phyloP scores from a whole-genome alignment of 352 stramenopile species.

The Pythium diclinum region DNA sequence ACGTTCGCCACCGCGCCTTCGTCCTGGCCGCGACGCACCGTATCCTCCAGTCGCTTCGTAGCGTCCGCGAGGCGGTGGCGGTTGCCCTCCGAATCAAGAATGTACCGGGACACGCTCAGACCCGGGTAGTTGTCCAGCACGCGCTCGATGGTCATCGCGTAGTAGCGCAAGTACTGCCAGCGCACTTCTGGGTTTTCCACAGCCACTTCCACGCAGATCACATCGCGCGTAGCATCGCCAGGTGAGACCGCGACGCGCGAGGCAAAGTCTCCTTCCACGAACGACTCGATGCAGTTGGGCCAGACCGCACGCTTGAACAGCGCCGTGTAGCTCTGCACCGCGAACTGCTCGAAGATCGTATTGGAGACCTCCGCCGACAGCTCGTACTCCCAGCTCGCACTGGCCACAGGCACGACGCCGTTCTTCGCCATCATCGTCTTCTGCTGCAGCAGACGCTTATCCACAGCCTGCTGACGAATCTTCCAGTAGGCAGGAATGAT shows the following conservation, averaged over 20 bases:
- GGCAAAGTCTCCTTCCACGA: slow-evolving; percentile 16
- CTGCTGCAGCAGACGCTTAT: slow-evolving; percentile 19
- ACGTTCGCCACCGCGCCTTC: slow-evolving; percentile 5
- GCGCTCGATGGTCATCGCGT: slow-evolving; percentile 19
- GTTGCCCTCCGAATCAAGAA: neutral
- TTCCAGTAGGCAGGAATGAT: slow-evolving; percentile 29
- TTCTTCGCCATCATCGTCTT: slow-evolving; percentile 17
- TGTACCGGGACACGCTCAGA: slow-evolving; percentile 21
- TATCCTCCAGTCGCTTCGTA: slow-evolving; percentile 3
- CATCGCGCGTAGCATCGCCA: slow-evolving; percentile 5
- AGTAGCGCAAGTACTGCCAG: slow-evolving; percentile 22
- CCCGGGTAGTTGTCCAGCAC: slow-evolving; percentile 28
- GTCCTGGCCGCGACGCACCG: neutral
- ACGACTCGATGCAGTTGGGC: slow-evolving; percentile 24
- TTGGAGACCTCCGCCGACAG: slow-evolving; percentile 17
- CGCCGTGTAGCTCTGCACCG: slow-evolving; percentile 22
- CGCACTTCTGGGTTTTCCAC: slow-evolving; percentile 7
- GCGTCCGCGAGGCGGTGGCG: slow-evolving; percentile 15
- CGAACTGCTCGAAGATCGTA: slow-evolving; percentile 26
- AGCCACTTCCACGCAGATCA: slow-evolving; percentile 21
- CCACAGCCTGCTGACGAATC: slow-evolving; percentile 16
- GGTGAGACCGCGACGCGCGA: slow-evolving; percentile 7
- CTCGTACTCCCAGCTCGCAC: slow-evolving; percentile 28
- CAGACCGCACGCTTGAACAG: slow-evolving; percentile 17
- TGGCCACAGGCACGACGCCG: slow-evolving; percentile 6